A percentile compares a stretch with the other conserved stretches of the same genome.
phyloP scores from a whole-genome alignment of 2,329 filamentous ascomycete genomes.

The Colletotrichum abscissum region DNA sequence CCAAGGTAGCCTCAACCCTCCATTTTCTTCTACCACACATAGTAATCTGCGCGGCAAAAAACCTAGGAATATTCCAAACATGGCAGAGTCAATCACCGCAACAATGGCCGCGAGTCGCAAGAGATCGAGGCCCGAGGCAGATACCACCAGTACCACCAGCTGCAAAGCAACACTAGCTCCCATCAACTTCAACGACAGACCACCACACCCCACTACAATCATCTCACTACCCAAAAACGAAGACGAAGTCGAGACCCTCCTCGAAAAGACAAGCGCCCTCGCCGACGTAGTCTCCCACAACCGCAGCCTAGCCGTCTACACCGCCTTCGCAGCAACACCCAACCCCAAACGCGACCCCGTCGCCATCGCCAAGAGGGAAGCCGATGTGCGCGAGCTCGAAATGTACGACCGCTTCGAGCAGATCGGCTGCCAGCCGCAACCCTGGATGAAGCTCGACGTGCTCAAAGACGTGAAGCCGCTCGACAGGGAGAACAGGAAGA shows the following conservation, averaged over 20 bases:
- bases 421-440: not conserved
- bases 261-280: not conserved
- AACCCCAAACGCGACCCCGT: not conserved
- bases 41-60: not conserved
- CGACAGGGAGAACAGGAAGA: not conserved
- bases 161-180: not conserved
- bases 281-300: not conserved
- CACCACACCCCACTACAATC: not conserved
- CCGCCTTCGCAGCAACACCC: not conserved
- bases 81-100: not conserved
- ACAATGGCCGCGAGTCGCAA: not conserved
- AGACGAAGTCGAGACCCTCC: not conserved
- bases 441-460: not conserved
- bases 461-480: not conserved
- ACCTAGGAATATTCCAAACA: not conserved
- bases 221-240: not conserved
- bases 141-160: no score
- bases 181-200: not conserved
- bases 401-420: not conserved
- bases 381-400: not conserved
- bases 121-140: not conserved
- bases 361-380: slow-evolving; percentile 2
- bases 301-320: slow-evolving; percentile 8
- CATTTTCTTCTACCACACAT: not conserved
- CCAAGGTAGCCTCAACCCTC: not conserved